These are phyloP conservation scores for Phytophthora sojae DNA, from an alignment of 352 stramenopile species.

Conservation along the genomic window DNA sequence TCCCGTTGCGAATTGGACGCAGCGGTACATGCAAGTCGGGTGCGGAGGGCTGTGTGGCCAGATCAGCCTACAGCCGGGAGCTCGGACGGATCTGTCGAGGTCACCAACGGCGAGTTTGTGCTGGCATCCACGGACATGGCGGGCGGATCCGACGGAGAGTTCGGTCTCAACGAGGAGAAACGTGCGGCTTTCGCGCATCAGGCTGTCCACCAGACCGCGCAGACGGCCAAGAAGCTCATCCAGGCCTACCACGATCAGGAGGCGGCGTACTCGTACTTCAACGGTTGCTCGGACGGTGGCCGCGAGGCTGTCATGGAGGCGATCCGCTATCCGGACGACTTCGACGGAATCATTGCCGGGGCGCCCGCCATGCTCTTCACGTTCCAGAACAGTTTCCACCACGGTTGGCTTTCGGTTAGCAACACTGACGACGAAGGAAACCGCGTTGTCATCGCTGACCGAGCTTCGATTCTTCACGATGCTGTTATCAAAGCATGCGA, in stretches of 20 bases:
- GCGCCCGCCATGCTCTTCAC: constrained; percentile 50
- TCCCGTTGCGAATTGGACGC: constrained; percentile 48
- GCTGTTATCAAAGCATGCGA: constrained; percentile 48
- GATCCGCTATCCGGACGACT: constrained; percentile 51
- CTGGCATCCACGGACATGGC: constrained; percentile 43
- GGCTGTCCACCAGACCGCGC: constrained; percentile 46
- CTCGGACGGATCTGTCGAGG: constrained; percentile 36
- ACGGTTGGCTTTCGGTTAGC: constrained; percentile 44
- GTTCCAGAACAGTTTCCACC: constrained; percentile 55
- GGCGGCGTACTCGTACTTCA: constrained; percentile 53
- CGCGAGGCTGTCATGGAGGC: constrained; percentile 52
- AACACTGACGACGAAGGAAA: constrained; percentile 43
- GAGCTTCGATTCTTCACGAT: constrained; percentile 43
- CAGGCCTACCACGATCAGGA: constrained; percentile 48
- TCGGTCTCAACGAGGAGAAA: constrained; percentile 41
- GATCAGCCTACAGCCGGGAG: constrained; percentile 34
- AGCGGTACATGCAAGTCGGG: constrained; percentile 51
- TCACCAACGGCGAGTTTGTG: constrained; percentile 43
- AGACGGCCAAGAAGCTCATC: constrained; percentile 51
- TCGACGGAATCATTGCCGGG: constrained; percentile 50
- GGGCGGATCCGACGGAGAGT: constrained; percentile 38
- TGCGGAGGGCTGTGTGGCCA: constrained; percentile 50
- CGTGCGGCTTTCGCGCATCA: constrained; percentile 47
- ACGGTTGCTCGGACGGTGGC: constrained; percentile 50
- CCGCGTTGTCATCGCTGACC: constrained; percentile 35